A percentile compares a stretch with the other conserved stretches of the same genome.
Evolutionary conservation across 2,329 filamentous ascomycete species (phyloP).

Genomic region (Dendryphion nanum): DNA sequence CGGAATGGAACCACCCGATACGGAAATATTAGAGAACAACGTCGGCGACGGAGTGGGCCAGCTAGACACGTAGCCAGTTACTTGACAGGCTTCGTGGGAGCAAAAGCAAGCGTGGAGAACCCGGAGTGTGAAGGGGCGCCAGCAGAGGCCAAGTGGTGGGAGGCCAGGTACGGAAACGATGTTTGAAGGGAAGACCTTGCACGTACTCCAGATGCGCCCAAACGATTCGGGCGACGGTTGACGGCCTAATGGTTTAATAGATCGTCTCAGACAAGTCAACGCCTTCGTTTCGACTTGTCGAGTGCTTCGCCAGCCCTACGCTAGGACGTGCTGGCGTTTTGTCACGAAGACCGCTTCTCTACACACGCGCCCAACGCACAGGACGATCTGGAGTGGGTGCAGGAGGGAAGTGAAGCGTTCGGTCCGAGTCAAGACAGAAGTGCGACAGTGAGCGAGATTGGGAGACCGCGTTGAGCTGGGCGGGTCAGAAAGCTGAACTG

Average conservation of each 20-base stretch:
- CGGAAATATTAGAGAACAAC: conserved; percentile 35
- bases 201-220: conserved; percentile 27
- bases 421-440: conserved; percentile 34
- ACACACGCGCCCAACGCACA: conserved; percentile 25
- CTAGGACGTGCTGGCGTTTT: conserved; percentile 27
- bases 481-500: no score
- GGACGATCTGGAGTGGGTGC: conserved; percentile 30
- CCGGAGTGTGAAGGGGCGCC: conserved; percentile 17
- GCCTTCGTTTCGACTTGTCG: conserved; percentile 24
- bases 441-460: conserved; percentile 32
- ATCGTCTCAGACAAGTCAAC: conserved; percentile 37
- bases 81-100: conserved; percentile 29
- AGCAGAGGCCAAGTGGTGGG: conserved; percentile 17
- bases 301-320: conserved; percentile 32
- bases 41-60: conserved; percentile 16
- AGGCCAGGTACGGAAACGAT: conserved; percentile 26
- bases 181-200: conserved; percentile 39
- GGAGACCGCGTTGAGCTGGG: no score
- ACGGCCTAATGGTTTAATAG: conserved; percentile 18
- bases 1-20: conserved; percentile 35
- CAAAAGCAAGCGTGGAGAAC: conserved; percentile 36
- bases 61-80: conserved; percentile 21
- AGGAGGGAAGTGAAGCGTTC: conserved; percentile 33
- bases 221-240: conserved; percentile 21
- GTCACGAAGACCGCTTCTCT: conserved; percentile 29